Evolutionary conservation across 352 stramenopile genomes (phyloP), one percentile per base, ranked within the genome.

Genomic region (Pythium utonaiense): DNA sequence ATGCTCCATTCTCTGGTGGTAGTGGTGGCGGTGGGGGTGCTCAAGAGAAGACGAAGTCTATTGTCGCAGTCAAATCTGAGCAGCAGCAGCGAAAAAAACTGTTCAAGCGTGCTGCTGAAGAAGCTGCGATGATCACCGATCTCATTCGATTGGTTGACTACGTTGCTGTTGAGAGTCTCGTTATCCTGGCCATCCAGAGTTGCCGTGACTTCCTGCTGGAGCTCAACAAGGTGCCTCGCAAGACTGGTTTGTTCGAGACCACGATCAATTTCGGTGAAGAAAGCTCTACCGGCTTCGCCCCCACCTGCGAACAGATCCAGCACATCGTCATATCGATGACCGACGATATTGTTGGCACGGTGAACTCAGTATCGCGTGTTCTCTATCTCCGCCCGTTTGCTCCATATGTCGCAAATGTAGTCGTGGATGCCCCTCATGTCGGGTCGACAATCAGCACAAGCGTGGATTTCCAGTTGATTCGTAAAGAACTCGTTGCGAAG

Each of bases 71-170:
- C 28, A 98, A 98, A 62, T 81, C 90, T 9, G 94, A 98, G 53
- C 86, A 93, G 50, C 73, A 87, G 34, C 83, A 96, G 49, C 77
- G 89, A 17, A 77, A 77, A 7, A 86, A 88, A 49, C 71, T 96
- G 14, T 82, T 96, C 50, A 85, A 87, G 49, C 78, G 88, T 22
- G 95, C 93, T 0, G 85, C 79, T 0, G 78, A 96, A 60, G 95
- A 98, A 58, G 83, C 83, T 6, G 67, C 67, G 5, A 96, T 96
- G 86, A 94, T 98, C 42, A 75, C 83, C 14, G 87, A 97, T 49
- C 96, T 98, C 19, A 97, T 98, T 53, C 89, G 95, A 5, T 73
- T 98, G 0, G 83, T 97, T 12, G 95, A 98, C 64, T 98, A 97
- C 56, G 78, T 98, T 2, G 81, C 81, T 1, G 89, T 97, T 19